Conservation (phyloP, 2,329 filamentous ascomycete species). For the Trichophaea hybrida region DNA sequence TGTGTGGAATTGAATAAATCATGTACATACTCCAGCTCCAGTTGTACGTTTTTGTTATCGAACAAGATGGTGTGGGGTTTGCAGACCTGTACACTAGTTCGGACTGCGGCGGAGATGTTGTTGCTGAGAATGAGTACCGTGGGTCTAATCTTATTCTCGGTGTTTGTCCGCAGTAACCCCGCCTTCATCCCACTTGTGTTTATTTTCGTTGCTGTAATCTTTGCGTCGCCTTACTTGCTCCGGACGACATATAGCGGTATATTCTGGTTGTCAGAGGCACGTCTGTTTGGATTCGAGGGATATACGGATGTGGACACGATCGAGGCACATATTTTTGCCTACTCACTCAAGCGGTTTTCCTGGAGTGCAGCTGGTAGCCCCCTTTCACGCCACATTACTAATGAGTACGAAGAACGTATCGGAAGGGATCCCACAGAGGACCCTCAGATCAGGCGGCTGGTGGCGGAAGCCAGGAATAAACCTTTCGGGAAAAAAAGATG, state of each 20-base stretch:
- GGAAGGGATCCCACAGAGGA: not conserved
- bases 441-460: not conserved
- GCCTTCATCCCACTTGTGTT: too few relatives aligned
- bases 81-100: not conserved
- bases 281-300: not conserved
- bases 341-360: not conserved
- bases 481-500: not conserved
- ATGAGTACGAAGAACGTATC: not conserved
- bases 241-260: not conserved
- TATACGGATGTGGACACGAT: not conserved
- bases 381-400: not conserved
- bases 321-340: not conserved
- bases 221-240: not conserved
- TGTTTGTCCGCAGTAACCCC: too few relatives aligned
- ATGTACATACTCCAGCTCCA: not conserved
- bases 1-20: not conserved
- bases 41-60: not conserved
- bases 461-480: not conserved
- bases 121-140: too few relatives aligned
- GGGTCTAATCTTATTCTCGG: too few relatives aligned
- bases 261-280: not conserved
- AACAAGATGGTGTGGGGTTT: not conserved
- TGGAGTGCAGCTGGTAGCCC: not conserved
- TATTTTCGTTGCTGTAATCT: not conserved
- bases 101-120: too few relatives aligned